phyloP scores from a whole-genome alignment of 2,329 filamentous ascomycete genomes.

The Cercospora sp. region DNA sequence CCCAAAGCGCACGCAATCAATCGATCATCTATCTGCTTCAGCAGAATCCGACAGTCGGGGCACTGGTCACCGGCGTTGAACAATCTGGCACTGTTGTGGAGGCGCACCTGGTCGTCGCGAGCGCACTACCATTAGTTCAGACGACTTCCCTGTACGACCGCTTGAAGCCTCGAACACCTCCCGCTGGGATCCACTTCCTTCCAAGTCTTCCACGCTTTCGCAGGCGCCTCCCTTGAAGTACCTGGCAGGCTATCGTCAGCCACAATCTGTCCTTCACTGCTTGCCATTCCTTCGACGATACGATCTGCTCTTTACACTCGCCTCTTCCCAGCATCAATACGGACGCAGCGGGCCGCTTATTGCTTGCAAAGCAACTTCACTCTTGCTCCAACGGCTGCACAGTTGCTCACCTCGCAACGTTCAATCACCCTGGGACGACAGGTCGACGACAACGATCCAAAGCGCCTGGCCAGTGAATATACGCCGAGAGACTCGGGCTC shows the following conservation, averaged over 20 bases:
- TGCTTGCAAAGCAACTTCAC: not conserved
- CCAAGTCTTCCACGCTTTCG: slow-evolving; percentile 14
- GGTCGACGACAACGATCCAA: not conserved
- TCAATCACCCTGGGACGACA: not conserved
- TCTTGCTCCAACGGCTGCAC: not conserved
- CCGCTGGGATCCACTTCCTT: slow-evolving; percentile 20
- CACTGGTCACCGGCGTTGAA: slow-evolving; percentile 22
- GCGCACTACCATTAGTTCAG: slow-evolving; percentile 23
- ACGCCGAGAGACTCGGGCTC: not conserved
- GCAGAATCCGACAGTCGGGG: slow-evolving; percentile 25
- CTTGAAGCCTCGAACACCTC: slow-evolving; percentile 26
- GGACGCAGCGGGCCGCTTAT: slow-evolving; percentile 5
- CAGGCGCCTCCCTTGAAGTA: slow-evolving; percentile 18
- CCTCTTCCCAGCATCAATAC: slow-evolving; percentile 5
- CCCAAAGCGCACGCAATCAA: slow-evolving; percentile 32
- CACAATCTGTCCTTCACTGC: slow-evolving; percentile 10
- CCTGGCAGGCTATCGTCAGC: slow-evolving; percentile 19
- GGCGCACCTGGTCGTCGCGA: slow-evolving; percentile 23
- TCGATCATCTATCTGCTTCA: slow-evolving; percentile 29
- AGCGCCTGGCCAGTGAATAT: not conserved
- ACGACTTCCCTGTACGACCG: slow-evolving; percentile 21
- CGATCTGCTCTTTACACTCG: not conserved
- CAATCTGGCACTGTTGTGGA: slow-evolving; percentile 19
- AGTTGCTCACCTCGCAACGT: not conserved
- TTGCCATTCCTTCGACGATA: slow-evolving; percentile 3